A percentile compares a stretch with the other conserved stretches of the same genome.
phyloP scores from a whole-genome alignment of 2,329 filamentous ascomycete species.

The Diaporthe nobilis region DNA sequence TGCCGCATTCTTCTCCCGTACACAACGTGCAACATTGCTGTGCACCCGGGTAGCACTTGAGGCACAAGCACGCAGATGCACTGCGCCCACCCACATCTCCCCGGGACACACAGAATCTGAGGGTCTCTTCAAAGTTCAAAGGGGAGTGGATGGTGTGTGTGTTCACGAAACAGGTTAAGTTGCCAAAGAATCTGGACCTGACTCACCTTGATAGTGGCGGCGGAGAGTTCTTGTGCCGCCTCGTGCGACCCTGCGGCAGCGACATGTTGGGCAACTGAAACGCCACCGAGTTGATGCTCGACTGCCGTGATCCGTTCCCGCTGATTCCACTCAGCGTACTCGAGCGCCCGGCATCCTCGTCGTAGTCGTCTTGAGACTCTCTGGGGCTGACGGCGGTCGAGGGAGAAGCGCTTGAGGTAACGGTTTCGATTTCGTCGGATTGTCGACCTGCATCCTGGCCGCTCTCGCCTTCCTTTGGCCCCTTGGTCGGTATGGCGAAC shows the following conservation, averaged over 20 bases:
- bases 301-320: slow-evolving; percentile 39
- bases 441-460: neutral
- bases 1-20: slow-evolving; percentile 3
- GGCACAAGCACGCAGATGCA: slow-evolving; percentile 15
- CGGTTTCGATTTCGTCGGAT: slow-evolving; percentile 33
- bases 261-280: slow-evolving; percentile 33
- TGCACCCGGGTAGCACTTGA: neutral
- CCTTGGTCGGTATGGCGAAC: slow-evolving; percentile 39
- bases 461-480: slow-evolving; percentile 2
- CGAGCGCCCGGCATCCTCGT: slow-evolving; percentile 38
- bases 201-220: slow-evolving; percentile 38
- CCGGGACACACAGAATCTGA: neutral
- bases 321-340: slow-evolving; percentile 37
- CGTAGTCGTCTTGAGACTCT: slow-evolving; percentile 36
- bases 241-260: slow-evolving; percentile 31
- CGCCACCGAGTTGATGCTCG: slow-evolving; percentile 5
- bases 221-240: slow-evolving; percentile 38
- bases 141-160: too few relatives aligned
- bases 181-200: neutral
- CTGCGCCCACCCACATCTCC: neutral
- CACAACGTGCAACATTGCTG: neutral
- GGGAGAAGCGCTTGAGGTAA: slow-evolving; percentile 36
- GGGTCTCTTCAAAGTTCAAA: neutral
- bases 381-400: slow-evolving; percentile 37
- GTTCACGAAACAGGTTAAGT: slow-evolving; percentile 8